These are phyloP conservation scores for Capsella rubella DNA, from an alignment of 441 rosid species.

Conservation along the genomic window DNA sequence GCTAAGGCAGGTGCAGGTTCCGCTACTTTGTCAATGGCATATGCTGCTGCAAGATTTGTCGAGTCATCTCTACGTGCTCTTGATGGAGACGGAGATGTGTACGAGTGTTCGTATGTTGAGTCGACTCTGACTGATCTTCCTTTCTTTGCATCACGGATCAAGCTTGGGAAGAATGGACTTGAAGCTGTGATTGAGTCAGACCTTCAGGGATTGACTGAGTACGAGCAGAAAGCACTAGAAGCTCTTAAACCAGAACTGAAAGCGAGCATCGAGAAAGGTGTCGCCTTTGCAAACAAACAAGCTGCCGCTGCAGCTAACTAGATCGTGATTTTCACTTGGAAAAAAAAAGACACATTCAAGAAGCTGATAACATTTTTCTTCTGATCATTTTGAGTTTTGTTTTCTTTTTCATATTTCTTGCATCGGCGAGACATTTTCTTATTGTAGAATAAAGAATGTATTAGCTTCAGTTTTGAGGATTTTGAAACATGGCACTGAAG, in stretches of 20 bases:
- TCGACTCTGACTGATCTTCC: conserved; percentile 84
- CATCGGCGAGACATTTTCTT: conserved; percentile 33
- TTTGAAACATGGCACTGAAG: conserved; percentile 36
- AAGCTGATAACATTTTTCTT: conserved; percentile 37
- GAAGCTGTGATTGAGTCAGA: conserved; percentile 82
- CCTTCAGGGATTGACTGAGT: conserved; percentile 80
- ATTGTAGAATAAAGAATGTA: conserved; percentile 46
- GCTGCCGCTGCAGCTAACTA: conserved; percentile 47
- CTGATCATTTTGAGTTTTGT: conserved; percentile 42
- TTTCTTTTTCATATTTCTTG: conserved; percentile 9
- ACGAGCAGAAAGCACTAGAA: conserved; percentile 85
- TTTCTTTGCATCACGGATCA: conserved; percentile 90
- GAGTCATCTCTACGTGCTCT: conserved; percentile 97
- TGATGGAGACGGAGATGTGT: conserved; percentile 91
- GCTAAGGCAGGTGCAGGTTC: conserved; percentile 99
- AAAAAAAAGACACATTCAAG: neutral
- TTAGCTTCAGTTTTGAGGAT: conserved; percentile 34
- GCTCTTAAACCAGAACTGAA: conserved; percentile 81
- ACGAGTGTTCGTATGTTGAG: conserved; percentile 86
- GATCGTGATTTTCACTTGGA: conserved; percentile 7
- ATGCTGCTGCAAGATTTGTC: conserved; percentile 95
- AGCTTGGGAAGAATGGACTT: conserved; percentile 83
- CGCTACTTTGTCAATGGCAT: conserved; percentile 96
- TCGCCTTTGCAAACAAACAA: conserved; percentile 77
- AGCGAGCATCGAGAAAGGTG: conserved; percentile 91